Conservation (phyloP, 495 filamentous ascomycete species). For the Hyaloscypha variabilis region DNA sequence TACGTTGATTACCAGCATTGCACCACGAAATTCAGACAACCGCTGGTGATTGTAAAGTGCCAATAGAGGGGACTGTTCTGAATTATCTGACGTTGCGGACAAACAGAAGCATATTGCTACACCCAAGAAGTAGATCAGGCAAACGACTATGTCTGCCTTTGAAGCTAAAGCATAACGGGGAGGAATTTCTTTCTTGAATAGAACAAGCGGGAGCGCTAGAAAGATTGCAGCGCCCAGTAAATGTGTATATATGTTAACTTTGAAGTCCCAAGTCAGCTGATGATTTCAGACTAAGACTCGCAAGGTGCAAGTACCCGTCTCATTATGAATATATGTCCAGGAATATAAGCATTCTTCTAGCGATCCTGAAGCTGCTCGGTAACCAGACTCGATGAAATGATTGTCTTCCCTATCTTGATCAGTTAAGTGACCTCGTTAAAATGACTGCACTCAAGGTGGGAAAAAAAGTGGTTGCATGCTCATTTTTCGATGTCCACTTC, state of each 20-base stretch:
- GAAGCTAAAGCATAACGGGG: conserved; percentile 37
- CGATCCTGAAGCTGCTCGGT: conserved; percentile 29
- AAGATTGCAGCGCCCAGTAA: conserved; percentile 50
- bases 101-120: conserved; percentile 53
- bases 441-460: not conserved
- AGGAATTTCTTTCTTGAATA: conserved; percentile 39
- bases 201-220: conserved; percentile 38
- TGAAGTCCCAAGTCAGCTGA: not conserved
- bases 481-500: not conserved
- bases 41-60: no score
- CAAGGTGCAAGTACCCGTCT: conserved; percentile 24
- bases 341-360: conserved; percentile 38
- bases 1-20: no score
- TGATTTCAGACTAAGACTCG: not conserved
- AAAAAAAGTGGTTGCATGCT: no score
- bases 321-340: conserved; percentile 49
- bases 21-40: no score
- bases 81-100: conserved; percentile 44
- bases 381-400: conserved; percentile 18
- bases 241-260: conserved; percentile 58
- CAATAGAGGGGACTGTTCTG: no score
- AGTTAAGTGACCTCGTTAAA: not conserved
- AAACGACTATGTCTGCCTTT: conserved; percentile 45
- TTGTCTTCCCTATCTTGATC: conserved; percentile 12
- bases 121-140: conserved; percentile 48